phyloP scores from a whole-genome alignment of 352 stramenopile genomes.

The Phytophthora pistaciae region DNA sequence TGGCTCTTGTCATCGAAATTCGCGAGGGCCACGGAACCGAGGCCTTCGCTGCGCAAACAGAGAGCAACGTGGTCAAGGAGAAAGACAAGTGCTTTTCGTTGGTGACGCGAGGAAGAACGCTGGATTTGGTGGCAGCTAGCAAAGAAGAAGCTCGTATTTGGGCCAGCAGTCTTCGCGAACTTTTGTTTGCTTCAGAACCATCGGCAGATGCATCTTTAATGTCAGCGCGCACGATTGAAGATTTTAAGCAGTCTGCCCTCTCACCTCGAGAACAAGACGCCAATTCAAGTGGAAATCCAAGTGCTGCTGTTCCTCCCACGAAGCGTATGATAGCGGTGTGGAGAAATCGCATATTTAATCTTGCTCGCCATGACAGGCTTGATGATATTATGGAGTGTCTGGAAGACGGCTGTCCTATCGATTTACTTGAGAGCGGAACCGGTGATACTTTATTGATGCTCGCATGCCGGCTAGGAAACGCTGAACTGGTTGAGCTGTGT shows the following conservation, averaged over 20 bases:
- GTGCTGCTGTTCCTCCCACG: conserved; percentile 18
- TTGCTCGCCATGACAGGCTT: conserved; percentile 50
- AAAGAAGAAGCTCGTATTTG: conserved; percentile 83
- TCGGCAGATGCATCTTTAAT: conserved; percentile 13
- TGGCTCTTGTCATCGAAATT: conserved; percentile 64
- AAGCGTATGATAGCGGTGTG: conserved; percentile 61
- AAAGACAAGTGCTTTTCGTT: conserved; percentile 79
- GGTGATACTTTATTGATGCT: conserved; percentile 86
- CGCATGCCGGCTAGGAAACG: conserved; percentile 71
- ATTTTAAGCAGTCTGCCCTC: conserved; percentile 57
- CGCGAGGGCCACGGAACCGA: conserved; percentile 64
- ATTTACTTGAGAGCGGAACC: conserved; percentile 74
- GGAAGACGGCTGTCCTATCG: conserved; percentile 74
- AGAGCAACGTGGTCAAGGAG: conserved; percentile 52
- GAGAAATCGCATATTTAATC: conserved; percentile 70
- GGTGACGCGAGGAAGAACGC: conserved; percentile 58
- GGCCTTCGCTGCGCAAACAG: conserved; percentile 65
- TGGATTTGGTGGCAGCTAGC: conserved; percentile 81
- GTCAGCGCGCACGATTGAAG: conserved; percentile 55
- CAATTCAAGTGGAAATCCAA: conserved; percentile 10
- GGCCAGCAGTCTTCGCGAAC: conserved; percentile 51
- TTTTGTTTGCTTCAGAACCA: conserved; percentile 41
- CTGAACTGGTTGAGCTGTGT: conserved; percentile 76
- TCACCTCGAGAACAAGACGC: conserved; percentile 25
- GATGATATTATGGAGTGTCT: conserved; percentile 59